Percentiles rank a stretch among this genome's conserved stretches.
phyloP scores from a whole-genome alignment of 176 grass and related monocot species.

The Aegilops bicornis region DNA sequence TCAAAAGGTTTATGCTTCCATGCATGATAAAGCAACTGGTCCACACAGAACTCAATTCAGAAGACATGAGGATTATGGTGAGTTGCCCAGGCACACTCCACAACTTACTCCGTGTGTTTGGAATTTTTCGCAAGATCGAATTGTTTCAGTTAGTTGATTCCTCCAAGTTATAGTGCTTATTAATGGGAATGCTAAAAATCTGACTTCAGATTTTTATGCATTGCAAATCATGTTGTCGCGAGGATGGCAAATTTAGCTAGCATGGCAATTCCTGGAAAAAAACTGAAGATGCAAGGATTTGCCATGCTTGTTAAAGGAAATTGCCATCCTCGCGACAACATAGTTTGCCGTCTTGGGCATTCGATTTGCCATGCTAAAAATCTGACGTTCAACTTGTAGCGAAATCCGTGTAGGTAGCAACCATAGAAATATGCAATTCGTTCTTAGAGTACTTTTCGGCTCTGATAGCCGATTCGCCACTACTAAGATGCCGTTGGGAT shows the following conservation, averaged over 20 bases:
- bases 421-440: slow-evolving; percentile 1
- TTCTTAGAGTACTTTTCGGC: not conserved
- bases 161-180: not conserved
- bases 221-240: too few species aligned
- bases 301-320: not conserved
- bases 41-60: slow-evolving; percentile 96
- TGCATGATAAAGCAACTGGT: slow-evolving; percentile 88
- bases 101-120: not conserved
- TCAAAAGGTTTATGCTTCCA: slow-evolving; percentile 79
- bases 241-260: not conserved
- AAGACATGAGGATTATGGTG: slow-evolving; percentile 78
- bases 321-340: not conserved
- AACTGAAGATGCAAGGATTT: too few species aligned
- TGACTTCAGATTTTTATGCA: not conserved
- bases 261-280: not conserved
- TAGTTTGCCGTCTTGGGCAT: too few species aligned
- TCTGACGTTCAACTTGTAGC: not conserved
- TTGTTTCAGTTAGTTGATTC: not conserved
- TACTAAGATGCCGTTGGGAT: not conserved
- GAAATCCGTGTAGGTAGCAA: not conserved
- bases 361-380: too few species aligned
- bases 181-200: not conserved
- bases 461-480: not conserved
- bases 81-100: slow-evolving; percentile 20
- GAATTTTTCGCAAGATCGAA: not conserved